These are phyloP conservation scores for Fusarium miscanthi DNA, from an alignment of 2,329 filamentous ascomycete species.

Conservation along the genomic window DNA sequence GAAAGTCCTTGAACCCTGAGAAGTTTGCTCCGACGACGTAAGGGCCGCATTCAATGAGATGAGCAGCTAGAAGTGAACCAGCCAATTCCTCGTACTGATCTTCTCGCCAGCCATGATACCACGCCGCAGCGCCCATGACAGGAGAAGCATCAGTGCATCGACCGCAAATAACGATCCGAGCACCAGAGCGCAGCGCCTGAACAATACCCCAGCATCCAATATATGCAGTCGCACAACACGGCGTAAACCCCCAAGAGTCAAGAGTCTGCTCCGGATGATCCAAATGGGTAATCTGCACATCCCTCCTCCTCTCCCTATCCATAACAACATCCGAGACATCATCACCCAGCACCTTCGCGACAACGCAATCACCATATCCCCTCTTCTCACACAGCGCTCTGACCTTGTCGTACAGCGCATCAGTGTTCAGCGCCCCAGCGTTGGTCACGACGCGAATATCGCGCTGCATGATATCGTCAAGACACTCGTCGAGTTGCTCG, in stretches of 20 bases:
- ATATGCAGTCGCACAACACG: constrained; percentile 54
- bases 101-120: constrained; percentile 64
- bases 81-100: constrained; percentile 62
- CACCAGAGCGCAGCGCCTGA: constrained; percentile 54
- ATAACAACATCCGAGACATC: constrained; percentile 49
- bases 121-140: constrained; percentile 66
- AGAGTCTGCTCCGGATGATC: constrained; percentile 47
- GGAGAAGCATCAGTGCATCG: constrained; percentile 62
- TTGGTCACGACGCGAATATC: constrained; percentile 55
- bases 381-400: constrained; percentile 45
- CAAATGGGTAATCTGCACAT: constrained; percentile 40
- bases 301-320: constrained; percentile 20
- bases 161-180: constrained; percentile 62
- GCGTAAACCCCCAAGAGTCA: constrained; percentile 46
- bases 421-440: constrained; percentile 54
- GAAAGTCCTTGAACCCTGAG: constrained; percentile 55
- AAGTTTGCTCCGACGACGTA: constrained; percentile 68
- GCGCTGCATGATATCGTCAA: constrained; percentile 50
- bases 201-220: constrained; percentile 62
- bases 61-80: constrained; percentile 61
- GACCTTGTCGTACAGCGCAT: constrained; percentile 47
- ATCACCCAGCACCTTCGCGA: constrained; percentile 54
- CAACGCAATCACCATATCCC: constrained; percentile 46
- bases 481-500: constrained; percentile 56
- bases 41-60: constrained; percentile 65